Evolutionary conservation across 768 basidiomycete species (phyloP), one percentile per base, ranked within the genome.

Genomic region (Chalciporus pseudorubinellus): DNA sequence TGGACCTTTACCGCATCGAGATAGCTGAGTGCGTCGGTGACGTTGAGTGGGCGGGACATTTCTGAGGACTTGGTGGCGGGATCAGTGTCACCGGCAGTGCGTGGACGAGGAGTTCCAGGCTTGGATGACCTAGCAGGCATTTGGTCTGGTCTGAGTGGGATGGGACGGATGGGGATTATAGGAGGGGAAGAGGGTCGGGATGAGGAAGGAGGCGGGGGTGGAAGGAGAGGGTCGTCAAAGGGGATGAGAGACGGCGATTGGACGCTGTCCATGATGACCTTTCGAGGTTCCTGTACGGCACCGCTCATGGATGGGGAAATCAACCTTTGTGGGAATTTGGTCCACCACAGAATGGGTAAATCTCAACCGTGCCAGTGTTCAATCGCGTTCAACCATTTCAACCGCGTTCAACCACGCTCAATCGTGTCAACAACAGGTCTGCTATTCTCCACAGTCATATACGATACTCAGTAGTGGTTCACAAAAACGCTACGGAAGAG

Each of bases 1-100:
- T 93, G 89, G 39, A 82, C 77, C 76, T 95, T 97, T 74, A 97
- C 93, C 22, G 91, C 90, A 68, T 97, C 93, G 59, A 97, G 83
- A 63, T 97, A 97, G 63, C 85, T 87, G 70, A 97, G 79, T 28
- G 93, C 93, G 72, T 97, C 93, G 34, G 89, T 88, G 59, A 95
- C 93, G 65, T 95, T 94, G 66, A 95, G 77, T 29, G 89, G 89
- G 18, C 92, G 74, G 19, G 61, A 68, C n/a, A 64, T 58, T 39
- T 77, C 77, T 42, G 74, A 65, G 1, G 72, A 70, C 42, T 62
- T 71, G 62, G 19, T 69, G 55, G 51, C 50, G 50, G 39, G 43
- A 8, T 67, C 63, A n/a, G 40, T 33, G 40, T 63, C 58, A 16
- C 46, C 51, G 20, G 61, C 53, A 11, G 70, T 60, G 50, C 68